These are phyloP conservation scores for Sporisorium reilianum DNA, from an alignment of 1,284 basidiomycete genomes.

Conservation along the genomic window DNA sequence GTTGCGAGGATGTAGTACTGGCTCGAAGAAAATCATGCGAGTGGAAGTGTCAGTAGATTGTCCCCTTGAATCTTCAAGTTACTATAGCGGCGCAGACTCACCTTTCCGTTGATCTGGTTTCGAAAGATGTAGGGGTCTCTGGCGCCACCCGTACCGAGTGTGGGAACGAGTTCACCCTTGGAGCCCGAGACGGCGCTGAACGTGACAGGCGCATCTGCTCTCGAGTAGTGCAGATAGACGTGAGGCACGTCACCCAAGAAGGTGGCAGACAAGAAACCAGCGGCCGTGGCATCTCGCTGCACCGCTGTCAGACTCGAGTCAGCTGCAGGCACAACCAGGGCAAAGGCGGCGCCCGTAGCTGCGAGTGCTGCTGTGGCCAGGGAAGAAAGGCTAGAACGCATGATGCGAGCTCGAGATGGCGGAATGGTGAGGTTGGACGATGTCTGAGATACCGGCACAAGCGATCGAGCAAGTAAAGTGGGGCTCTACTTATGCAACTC, in stretches of 20 bases:
- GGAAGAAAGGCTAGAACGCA: not conserved
- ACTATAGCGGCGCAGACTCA: constrained; percentile 11
- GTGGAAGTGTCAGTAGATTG: constrained; percentile 2
- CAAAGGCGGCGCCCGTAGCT: constrained; percentile 8
- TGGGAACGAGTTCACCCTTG: constrained; percentile 22
- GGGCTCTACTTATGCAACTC: not conserved
- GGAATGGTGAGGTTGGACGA: not conserved
- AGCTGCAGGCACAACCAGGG: constrained; percentile 26
- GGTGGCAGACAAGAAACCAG: constrained; percentile 27
- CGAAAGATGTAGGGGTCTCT: constrained; percentile 30
- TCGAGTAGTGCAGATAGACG: constrained; percentile 30
- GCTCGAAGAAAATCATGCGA: not conserved
- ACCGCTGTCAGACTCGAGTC: constrained; percentile 32
- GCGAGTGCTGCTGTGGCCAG: constrained; percentile 8
- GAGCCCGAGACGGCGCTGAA: constrained; percentile 26
- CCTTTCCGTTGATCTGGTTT: constrained; percentile 24
- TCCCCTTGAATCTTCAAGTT: not conserved
- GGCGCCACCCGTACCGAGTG: constrained; percentile 18
- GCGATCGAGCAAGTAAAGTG: too few species aligned
- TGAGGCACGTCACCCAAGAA: constrained; percentile 28
- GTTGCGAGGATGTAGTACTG: constrained; percentile 35
- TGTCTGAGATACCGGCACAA: not conserved
- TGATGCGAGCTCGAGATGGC: not conserved
- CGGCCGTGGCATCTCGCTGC: constrained; percentile 1
- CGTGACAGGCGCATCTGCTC: constrained; percentile 19